Conservation (phyloP, 257 asterid species). For the Gentiana straminea region DNA sequence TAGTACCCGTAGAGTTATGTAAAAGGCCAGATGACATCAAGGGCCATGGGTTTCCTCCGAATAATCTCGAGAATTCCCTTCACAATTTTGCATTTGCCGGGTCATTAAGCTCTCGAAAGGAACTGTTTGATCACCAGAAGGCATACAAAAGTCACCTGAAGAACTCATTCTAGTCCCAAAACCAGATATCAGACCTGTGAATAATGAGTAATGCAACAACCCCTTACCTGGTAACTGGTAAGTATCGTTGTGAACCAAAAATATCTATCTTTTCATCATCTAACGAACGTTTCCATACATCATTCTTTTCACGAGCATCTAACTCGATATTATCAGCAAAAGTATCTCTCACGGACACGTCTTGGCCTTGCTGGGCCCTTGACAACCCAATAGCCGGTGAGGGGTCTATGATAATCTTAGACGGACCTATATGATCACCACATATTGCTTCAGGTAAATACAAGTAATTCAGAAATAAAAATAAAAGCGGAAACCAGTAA, state of each 20-base stretch:
- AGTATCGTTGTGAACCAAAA: constrained; percentile 43
- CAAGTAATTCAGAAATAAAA: background rate
- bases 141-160: constrained; percentile 34
- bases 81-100: constrained; percentile 42
- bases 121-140: constrained; percentile 35
- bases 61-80: constrained; percentile 29
- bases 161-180: constrained; percentile 50
- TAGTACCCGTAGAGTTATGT: constrained; percentile 55
- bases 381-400: constrained; percentile 51
- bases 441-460: background rate
- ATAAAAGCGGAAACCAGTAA: background rate
- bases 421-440: constrained; percentile 35
- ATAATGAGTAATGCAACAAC: constrained; percentile 52
- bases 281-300: constrained; percentile 35
- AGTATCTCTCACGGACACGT: constrained; percentile 58
- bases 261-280: constrained; percentile 48
- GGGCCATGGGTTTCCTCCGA: constrained; percentile 45
- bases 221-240: constrained; percentile 27
- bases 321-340: constrained; percentile 54
- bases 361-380: constrained; percentile 98
- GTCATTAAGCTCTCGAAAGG: constrained; percentile 18
- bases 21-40: constrained; percentile 47
- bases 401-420: constrained; percentile 62
- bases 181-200: constrained; percentile 69
- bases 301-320: constrained; percentile 61